Conservation (phyloP, 768 basidiomycete species). For the Pisolithus microcarpus region DNA sequence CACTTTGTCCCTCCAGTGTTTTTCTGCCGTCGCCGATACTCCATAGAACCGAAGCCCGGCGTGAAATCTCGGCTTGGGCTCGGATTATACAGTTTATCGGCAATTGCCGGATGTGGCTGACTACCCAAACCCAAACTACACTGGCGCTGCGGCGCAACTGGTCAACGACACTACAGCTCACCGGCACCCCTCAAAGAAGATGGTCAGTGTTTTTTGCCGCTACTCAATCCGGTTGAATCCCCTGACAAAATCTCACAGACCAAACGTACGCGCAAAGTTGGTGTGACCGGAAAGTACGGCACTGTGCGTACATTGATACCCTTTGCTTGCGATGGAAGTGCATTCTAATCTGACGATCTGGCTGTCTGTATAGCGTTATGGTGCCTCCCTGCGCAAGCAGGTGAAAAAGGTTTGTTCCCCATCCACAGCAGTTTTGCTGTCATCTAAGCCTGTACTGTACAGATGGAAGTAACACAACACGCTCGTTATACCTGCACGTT, state of each 20-base stretch:
- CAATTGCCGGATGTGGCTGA: background rate
- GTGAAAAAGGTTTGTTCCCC: conserved; percentile 72
- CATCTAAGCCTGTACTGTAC: conserved; percentile 7
- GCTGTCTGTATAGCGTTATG: conserved; percentile 68
- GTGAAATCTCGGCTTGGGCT: no score
- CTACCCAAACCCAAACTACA: background rate
- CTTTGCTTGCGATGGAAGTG: conserved; percentile 2
- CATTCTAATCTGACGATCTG: conserved; percentile 6
- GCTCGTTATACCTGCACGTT: conserved; percentile 97
- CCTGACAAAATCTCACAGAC: conserved; percentile 37
- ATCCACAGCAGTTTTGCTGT: background rate
- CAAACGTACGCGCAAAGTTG: conserved; percentile 99
- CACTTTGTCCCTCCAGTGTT: no score
- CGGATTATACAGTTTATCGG: background rate
- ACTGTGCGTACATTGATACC: conserved; percentile 53
- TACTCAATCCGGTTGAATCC: background rate
- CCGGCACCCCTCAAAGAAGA: conserved; percentile 1
- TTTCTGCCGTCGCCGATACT: no score
- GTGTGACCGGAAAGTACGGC: conserved; percentile 99
- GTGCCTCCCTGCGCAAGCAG: conserved; percentile 99
- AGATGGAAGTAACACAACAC: conserved; percentile 92
- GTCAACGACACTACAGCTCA: background rate
- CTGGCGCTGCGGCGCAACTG: background rate
- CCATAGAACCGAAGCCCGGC: no score
- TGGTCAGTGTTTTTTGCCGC: conserved; percentile 10